These are phyloP conservation scores for Neonectria punicea DNA, from an alignment of 2,329 filamentous ascomycete genomes.

Conservation along the genomic window DNA sequence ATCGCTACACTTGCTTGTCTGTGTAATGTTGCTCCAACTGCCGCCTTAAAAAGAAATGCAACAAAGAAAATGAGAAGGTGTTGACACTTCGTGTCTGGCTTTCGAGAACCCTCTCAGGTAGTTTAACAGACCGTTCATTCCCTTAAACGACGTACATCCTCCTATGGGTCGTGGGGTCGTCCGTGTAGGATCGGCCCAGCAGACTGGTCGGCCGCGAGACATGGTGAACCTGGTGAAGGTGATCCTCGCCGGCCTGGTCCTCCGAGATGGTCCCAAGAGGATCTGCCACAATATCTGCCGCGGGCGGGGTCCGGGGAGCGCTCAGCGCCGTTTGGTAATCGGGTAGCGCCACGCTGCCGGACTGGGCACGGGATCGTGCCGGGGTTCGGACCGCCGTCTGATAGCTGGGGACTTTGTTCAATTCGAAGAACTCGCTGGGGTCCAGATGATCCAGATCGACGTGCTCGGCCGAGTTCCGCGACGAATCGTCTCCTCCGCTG, in stretches of 20 bases:
- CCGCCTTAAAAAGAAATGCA: conserved; percentile 1
- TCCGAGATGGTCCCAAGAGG: conserved; percentile 48
- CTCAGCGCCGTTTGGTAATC: conserved; percentile 73
- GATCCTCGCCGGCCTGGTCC: conserved; percentile 41
- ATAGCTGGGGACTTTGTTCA: conserved; percentile 82
- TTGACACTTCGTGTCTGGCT: neutral
- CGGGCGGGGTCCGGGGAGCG: conserved; percentile 60
- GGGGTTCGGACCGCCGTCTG: conserved; percentile 76
- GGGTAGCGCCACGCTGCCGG: conserved; percentile 65
- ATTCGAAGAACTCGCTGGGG: conserved; percentile 69
- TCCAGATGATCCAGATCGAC: conserved; percentile 66
- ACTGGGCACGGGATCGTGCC: conserved; percentile 62
- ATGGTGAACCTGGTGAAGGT: conserved; percentile 35
- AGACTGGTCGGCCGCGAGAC: conserved; percentile 40
- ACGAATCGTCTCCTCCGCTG: conserved; percentile 63
- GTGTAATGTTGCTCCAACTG: conserved; percentile 20
- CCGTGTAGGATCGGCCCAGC: conserved; percentile 40
- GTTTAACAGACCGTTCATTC: conserved; percentile 24
- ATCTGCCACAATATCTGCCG: conserved; percentile 45
- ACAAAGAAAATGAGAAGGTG: conserved; percentile 7
- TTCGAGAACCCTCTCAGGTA: conserved; percentile 15
- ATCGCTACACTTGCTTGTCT: conserved; percentile 26
- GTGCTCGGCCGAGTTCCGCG: conserved; percentile 66
- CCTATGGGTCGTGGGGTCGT: conserved; percentile 36
- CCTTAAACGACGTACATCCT: conserved; percentile 35